Evolutionary conservation across 192 early-diverging fungal species (phyloP).

Genomic region (Pilobolus umbonatus): DNA sequence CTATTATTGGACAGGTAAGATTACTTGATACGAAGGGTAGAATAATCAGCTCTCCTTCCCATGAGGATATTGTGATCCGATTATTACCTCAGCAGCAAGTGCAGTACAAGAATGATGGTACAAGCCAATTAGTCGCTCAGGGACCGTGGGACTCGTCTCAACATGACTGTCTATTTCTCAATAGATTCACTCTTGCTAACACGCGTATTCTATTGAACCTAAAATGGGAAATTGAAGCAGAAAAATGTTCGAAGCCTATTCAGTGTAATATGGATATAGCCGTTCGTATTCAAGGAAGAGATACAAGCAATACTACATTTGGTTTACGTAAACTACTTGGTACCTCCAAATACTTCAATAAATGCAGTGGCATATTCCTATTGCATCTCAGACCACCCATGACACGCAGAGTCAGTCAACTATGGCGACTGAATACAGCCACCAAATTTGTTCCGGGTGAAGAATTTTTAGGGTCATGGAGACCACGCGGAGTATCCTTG

Average conservation of each 20-base stretch:
- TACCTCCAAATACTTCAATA: conserved; percentile 35
- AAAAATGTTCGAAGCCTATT: conserved; percentile 53
- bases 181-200: conserved; percentile 53
- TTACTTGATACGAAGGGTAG: conserved; percentile 57
- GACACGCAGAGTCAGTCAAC: conserved; percentile 44
- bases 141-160: conserved; percentile 77
- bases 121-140: conserved; percentile 49
- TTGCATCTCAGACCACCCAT: conserved; percentile 55
- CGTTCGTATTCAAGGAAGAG: conserved; percentile 55
- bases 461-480: conserved; percentile 61
- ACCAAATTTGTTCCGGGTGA: conserved; percentile 69
- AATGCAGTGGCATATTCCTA: conserved; percentile 53
- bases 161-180: conserved; percentile 60
- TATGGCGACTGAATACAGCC: conserved; percentile 67
- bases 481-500: conserved; percentile 62
- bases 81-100: conserved; percentile 44
- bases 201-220: conserved; percentile 56
- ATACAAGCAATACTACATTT: conserved; percentile 38
- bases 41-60: conserved; percentile 40
- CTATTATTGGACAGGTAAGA: conserved; percentile 43
- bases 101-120: conserved; percentile 54
- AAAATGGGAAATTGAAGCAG: conserved; percentile 50
- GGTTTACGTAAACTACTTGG: conserved; percentile 38
- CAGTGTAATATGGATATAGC: conserved; percentile 55
- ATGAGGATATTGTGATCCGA: conserved; percentile 47